Evolutionary conservation across 805 yeast genomes (phyloP).

Genomic region (Ogataea sp.): DNA sequence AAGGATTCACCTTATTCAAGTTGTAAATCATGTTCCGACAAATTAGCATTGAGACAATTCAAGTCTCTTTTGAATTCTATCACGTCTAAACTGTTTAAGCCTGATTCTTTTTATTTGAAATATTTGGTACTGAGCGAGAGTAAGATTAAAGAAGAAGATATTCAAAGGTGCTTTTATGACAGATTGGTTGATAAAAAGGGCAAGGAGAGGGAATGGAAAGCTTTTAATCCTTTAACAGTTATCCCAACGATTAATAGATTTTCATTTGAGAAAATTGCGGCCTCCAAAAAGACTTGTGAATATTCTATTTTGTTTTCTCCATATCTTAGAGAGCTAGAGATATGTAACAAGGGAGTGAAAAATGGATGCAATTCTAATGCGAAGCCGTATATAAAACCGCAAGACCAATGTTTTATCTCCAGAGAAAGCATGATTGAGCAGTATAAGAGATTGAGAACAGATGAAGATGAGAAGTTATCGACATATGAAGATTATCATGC

Average conservation of each 20-base stretch:
- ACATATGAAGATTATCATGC: constrained; percentile 1
- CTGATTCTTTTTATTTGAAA: constrained; percentile 30
- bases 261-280: constrained; percentile 5
- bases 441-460: constrained; percentile 5
- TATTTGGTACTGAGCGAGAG: constrained; percentile 41
- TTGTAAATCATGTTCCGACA: constrained; percentile 89
- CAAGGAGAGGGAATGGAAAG: not conserved
- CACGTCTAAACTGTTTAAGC: constrained; percentile 26
- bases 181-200: constrained; percentile 6
- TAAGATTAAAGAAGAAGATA: constrained; percentile 20
- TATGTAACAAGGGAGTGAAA: constrained; percentile 50
- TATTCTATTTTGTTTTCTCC: constrained; percentile 23
- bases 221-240: constrained; percentile 5
- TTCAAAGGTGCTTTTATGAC: constrained; percentile 34
- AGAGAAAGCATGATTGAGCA: constrained; percentile 8
- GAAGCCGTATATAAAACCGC: constrained; percentile 30
- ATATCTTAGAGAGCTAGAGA: constrained; percentile 18
- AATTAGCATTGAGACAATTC: constrained; percentile 56
- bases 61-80: constrained; percentile 44
- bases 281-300: constrained; percentile 12
- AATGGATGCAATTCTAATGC: constrained; percentile 47
- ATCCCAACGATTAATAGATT: constrained; percentile 9
- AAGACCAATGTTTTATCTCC: constrained; percentile 23
- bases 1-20: constrained; percentile 61
- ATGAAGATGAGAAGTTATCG: not conserved